Evolutionary conservation across 225 moss, liverwort and hornwort species (phyloP).

Genomic region (Rhytidiadelphus loreus): DNA sequence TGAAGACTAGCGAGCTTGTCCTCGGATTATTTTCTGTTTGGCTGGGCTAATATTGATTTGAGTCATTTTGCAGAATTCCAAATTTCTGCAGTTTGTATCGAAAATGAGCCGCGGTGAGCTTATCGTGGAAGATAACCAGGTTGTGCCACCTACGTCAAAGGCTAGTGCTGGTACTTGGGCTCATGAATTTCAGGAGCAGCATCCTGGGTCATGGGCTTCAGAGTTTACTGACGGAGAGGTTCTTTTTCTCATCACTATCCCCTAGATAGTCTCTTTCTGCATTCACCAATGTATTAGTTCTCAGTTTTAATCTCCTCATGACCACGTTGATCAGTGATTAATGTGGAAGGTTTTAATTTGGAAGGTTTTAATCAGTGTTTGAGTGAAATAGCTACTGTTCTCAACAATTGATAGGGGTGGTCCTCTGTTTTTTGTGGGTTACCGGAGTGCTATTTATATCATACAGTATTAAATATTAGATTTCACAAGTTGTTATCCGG

Average conservation of each 20-base stretch:
- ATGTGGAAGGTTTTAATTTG: background rate
- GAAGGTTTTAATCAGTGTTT: background rate
- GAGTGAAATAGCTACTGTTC: background rate
- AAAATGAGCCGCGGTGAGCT: slow-evolving; percentile 99
- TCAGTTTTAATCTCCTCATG: background rate
- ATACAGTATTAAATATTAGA: background rate
- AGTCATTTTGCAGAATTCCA: slow-evolving; percentile 62
- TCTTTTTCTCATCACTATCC: background rate
- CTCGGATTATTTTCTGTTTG: background rate
- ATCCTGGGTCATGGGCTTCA: slow-evolving; percentile 55
- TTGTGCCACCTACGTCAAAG: slow-evolving; percentile 32
- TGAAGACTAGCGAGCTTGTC: background rate
- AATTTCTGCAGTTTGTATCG: slow-evolving; percentile 96
- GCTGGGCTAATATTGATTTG: background rate
- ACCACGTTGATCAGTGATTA: background rate
- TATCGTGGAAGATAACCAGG: slow-evolving; percentile 90
- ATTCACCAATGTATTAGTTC: background rate
- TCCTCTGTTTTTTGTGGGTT: background rate
- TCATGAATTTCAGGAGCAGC: slow-evolving; percentile 66
- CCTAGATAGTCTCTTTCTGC: background rate
- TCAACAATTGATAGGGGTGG: background rate
- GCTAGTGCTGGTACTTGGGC: slow-evolving; percentile 48
- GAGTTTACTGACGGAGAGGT: slow-evolving; percentile 71
- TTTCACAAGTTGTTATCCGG: background rate
- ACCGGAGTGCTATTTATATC: background rate